Conservation (phyloP, 768 basidiomycete species). For the Tylopilus rubrobrunneus region DNA sequence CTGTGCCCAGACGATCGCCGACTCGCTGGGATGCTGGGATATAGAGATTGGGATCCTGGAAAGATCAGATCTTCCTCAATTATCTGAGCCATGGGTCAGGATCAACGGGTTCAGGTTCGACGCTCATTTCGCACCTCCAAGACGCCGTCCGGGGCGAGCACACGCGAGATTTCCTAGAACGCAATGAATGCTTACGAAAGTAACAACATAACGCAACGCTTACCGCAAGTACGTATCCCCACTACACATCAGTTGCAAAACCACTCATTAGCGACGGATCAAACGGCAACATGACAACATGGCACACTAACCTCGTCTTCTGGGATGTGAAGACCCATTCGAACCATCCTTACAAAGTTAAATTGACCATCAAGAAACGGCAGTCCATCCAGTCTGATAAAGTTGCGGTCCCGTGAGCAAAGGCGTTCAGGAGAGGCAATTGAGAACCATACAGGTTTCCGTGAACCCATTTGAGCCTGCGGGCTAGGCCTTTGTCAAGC, state of each 20-base stretch:
- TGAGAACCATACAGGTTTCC: constrained; percentile 54
- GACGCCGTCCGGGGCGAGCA: constrained; percentile 57
- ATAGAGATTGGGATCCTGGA: constrained; percentile 37
- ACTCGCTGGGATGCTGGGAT: constrained; percentile 2
- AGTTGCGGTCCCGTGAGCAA: constrained; percentile 1
- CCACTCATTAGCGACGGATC: constrained; percentile 13
- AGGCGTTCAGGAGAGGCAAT: not conserved
- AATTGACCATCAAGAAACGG: constrained; percentile 58
- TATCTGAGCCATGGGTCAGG: constrained; percentile 39
- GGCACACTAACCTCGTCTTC: constrained; percentile 57
- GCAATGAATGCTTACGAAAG: constrained; percentile 13
- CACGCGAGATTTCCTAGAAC: constrained; percentile 60
- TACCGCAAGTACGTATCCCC: constrained; percentile 66
- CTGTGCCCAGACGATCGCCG: constrained; percentile 18
- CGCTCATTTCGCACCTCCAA: constrained; percentile 50
- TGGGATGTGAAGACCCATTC: constrained; percentile 64
- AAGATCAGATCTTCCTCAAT: constrained; percentile 75
- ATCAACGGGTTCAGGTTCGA: not conserved
- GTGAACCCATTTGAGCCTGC: constrained; percentile 61
- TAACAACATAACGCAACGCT: constrained; percentile 12
- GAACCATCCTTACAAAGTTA: constrained; percentile 61
- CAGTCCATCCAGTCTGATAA: constrained; percentile 55
- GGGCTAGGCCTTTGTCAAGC: constrained; percentile 38
- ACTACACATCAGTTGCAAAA: constrained; percentile 35
- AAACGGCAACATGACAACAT: not conserved